Evolutionary conservation across 306 rosid genomes (phyloP), one percentile per base, ranked within the genome.

Genomic region (Echinosophora koreensis): DNA sequence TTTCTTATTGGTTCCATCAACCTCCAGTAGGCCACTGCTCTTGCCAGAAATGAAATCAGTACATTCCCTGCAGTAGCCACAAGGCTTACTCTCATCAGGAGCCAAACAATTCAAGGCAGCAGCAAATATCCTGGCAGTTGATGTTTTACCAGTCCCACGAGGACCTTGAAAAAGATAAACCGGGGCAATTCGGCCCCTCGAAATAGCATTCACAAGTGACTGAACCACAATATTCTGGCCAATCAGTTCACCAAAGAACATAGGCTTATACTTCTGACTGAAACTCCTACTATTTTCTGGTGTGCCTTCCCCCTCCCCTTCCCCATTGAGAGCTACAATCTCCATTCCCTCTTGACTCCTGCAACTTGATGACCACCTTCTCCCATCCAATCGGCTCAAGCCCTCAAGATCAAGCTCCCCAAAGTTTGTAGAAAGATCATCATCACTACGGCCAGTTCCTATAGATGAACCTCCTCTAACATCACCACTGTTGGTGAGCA

Each of bases 341-440:
- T 92, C 98, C 70, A 92, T 57, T 61, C 93, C 98, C 75, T 90
- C 97, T 68, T 88, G 97, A 84, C 99, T 92, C 86, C 95, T 83
- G 80, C 97, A 92, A 84, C 98, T 95, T 3, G 97, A 82, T 1
- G 98, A 95, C 97, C 99, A 95, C 87, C 97, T 85, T 76, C 96
- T 87, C 67, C 97, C 99, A 82, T 95, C 99, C 89, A 95, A 85
- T 62, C 97, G 75, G 82, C 99, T 95, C 81, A 95, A 84, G 57
- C 96, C 99, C 88, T 95, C 99, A 67, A 95, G 93, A 89, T 95
- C 97, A 85, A 95, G 96, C 86, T 95, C 99, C 77, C 97, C 97
- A 70, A 88, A 87, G 78, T 92, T 92, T 14, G 91, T 88, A 64
- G 99, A 95, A 47, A 95, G 91, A 62, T 92, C 98, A 74, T 94